Percentiles rank a stretch among this genome's conserved stretches.
These are phyloP conservation scores for Nicotiana otophora DNA, from an alignment of 257 asterid species.

Conservation along the genomic window DNA sequence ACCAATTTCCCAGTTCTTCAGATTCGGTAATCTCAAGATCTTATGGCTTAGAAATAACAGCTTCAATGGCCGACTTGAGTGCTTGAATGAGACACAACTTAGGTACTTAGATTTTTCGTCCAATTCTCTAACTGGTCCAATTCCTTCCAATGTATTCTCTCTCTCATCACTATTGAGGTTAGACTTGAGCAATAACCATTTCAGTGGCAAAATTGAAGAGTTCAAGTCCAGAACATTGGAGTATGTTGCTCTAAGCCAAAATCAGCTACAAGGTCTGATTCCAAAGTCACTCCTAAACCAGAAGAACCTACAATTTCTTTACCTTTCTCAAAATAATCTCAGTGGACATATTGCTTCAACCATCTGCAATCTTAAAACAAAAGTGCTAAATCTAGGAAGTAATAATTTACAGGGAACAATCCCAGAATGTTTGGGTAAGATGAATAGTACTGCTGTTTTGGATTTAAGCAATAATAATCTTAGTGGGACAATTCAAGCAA, in stretches of 20 bases:
- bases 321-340: background rate
- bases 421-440: background rate
- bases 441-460: background rate
- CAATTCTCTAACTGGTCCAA: background rate
- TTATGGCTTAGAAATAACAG: background rate
- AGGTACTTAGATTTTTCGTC: background rate
- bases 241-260: fast-evolving
- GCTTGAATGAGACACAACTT: too few species aligned
- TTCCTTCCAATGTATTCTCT: background rate
- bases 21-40: background rate
- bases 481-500: background rate
- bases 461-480: background rate
- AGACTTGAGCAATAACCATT: background rate
- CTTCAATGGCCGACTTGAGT: background rate
- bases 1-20: background rate
- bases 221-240: background rate
- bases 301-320: background rate
- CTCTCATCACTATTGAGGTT: background rate
- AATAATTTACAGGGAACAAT: background rate
- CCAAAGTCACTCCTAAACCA: background rate
- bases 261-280: background rate
- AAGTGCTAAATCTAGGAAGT: background rate
- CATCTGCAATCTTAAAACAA: background rate
- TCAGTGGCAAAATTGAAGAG: background rate
- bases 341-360: background rate